Conservation (phyloP, 176 grass and related monocot species). For the Rhipidocladum racemiflorum region DNA sequence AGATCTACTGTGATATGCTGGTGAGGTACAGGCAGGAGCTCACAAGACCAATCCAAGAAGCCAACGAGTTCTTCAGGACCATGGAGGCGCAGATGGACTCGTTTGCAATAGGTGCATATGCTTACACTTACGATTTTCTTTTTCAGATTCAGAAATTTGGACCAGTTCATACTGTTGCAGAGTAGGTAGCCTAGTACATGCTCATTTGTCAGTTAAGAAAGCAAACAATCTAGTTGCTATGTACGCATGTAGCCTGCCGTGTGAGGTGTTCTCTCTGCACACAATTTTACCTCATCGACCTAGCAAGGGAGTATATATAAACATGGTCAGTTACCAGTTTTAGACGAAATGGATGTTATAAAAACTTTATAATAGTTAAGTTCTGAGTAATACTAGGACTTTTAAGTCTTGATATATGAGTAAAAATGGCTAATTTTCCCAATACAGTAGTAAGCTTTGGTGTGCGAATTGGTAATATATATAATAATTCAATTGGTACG, state of each 20-base stretch:
- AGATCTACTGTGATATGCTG: constrained; percentile 57
- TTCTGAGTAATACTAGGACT: not conserved
- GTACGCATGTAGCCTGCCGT: constrained; percentile 15
- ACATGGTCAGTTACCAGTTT: not conserved
- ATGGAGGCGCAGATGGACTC: constrained; percentile 70
- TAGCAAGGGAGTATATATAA: not conserved
- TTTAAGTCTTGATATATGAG: not conserved
- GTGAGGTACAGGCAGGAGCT: constrained; percentile 68
- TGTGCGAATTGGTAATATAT: not conserved
- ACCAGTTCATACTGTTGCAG: constrained; percentile 19
- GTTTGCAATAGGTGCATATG: constrained; percentile 47
- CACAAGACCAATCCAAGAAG: constrained; percentile 66
- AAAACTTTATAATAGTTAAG: not conserved
- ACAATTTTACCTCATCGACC: not conserved
- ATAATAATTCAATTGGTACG: too few relatives aligned
- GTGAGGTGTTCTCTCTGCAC: not conserved
- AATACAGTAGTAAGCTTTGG: not conserved
- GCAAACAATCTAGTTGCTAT: not conserved
- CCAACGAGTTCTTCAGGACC: constrained; percentile 62
- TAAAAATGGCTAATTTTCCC: not conserved
- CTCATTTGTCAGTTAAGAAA: constrained; percentile 8
- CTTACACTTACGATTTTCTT: not conserved
- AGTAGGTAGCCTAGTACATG: constrained; percentile 20
- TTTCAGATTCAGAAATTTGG: constrained; percentile 25
- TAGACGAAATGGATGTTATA: not conserved